A percentile compares a stretch with the other conserved stretches of the same genome.
Evolutionary conservation across 345 rosid genomes (phyloP).

Genomic region (Gossypium ekmanianum): DNA sequence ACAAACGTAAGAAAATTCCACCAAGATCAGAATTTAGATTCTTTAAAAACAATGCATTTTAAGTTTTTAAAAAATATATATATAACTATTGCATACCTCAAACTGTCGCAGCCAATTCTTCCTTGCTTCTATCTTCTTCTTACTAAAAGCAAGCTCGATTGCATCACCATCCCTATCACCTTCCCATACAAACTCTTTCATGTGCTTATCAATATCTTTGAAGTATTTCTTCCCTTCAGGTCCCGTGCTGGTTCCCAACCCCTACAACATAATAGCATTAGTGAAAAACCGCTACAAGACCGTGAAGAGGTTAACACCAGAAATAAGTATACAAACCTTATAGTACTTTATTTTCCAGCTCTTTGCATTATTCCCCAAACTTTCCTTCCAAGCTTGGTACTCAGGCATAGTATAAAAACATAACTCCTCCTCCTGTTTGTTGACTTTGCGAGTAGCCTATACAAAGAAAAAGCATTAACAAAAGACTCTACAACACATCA

Average conservation of each 20-base stretch:
- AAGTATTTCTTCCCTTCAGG: constrained; percentile 83
- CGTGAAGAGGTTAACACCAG: no score
- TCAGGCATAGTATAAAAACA: constrained; percentile 93
- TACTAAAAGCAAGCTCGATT: constrained; percentile 97
- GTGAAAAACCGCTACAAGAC: neutral
- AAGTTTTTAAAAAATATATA: neutral
- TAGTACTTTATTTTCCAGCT: constrained; percentile 92
- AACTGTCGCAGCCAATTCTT: constrained; percentile 87
- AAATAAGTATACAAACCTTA: constrained; percentile 53
- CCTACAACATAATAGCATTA: constrained; percentile 35
- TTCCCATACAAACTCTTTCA: constrained; percentile 82
- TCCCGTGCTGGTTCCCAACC: constrained; percentile 87
- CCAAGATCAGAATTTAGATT: neutral
- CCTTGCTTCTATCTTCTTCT: constrained; percentile 93
- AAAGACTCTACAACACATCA: neutral
- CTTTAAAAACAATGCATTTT: neutral
- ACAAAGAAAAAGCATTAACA: neutral
- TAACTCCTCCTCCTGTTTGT: constrained; percentile 40
- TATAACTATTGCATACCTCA: constrained; percentile 42
- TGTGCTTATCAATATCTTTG: constrained; percentile 48
- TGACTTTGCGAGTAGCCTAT: constrained; percentile 52
- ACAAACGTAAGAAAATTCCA: constrained; percentile 15
- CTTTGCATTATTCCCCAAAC: constrained; percentile 54
- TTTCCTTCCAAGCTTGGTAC: constrained; percentile 82
- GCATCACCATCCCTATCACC: constrained; percentile 82